Evolutionary conservation across 441 rosid genomes (phyloP), one percentile per base, ranked within the genome.

Genomic region (Syzygium syzygioides): DNA sequence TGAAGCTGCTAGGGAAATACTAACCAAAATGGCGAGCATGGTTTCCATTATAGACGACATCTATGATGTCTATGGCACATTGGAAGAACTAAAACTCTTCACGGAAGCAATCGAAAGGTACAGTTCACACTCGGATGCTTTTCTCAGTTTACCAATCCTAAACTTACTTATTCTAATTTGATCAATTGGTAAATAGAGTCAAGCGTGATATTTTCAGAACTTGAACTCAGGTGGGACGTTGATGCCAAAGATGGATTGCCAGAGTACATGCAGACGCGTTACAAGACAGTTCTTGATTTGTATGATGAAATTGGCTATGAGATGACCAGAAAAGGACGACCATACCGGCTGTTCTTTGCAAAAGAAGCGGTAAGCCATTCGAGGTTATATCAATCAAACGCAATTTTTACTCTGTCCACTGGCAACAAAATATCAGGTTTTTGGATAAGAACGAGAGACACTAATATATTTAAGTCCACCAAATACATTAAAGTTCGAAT

Each of bases 11-110:
- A 93, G 95, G 48, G 85, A 68, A 15, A 50, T 91, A 68, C 2
- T 85, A 13, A 37, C 86, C 45, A 90, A 88, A 71, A 48, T 34
- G 52, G 53, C 55, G 13, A 56, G 54, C 14, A 14, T 88, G 48
- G 17, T 88, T 28, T 50, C 54, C 6, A 7, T 93, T 50, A 1
- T 91, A 7, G 95, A 93, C n/a, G 96, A 93, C 56, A 92, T 92
- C 7, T 91, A 89, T 20, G 96, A 94, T 86, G 89, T 90, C 18
- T 93, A 92, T 89, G 94, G 92, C 0, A 89, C 95, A 41, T 52
- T 64, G 23, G 86, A 89, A n/a, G 95, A 94, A 59, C 90, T 91
- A 20, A 80, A 80, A 50, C 52, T 41, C 55, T 88, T 93, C 11
- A 86, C 88, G 0, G 88, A 91, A 7, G 93, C 91, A 68, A 9